Evolutionary conservation across 2,329 filamentous ascomycete species (phyloP).

Genomic region (Aspergillus hortae): DNA sequence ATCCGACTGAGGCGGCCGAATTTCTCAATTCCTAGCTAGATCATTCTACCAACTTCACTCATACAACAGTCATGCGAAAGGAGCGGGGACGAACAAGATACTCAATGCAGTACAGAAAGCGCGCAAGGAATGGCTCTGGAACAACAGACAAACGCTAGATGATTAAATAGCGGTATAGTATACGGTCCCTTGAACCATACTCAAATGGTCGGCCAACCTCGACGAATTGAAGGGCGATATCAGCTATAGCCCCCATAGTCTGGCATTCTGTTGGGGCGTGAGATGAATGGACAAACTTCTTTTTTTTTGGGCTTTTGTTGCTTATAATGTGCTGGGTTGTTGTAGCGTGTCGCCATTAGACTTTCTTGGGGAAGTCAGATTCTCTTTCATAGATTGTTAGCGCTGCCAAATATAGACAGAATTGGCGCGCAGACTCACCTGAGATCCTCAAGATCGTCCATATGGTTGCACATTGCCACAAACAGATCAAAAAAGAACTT

Average conservation of each 20-base stretch:
- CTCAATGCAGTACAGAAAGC: slow-evolving; percentile 8
- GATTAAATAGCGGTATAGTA: slow-evolving; percentile 24
- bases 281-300: not conserved
- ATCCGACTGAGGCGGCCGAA: slow-evolving; percentile 41
- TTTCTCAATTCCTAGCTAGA: slow-evolving; percentile 40
- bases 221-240: slow-evolving; percentile 31
- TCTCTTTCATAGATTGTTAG: not conserved
- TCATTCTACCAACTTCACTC: slow-evolving; percentile 24
- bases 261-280: slow-evolving; percentile 32
- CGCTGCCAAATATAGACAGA: too few relatives aligned
- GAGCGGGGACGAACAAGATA: slow-evolving; percentile 5
- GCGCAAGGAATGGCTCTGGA: slow-evolving; percentile 12
- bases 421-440: slow-evolving; percentile 55
- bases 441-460: slow-evolving; percentile 90
- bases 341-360: not conserved
- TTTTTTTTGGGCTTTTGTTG: not conserved
- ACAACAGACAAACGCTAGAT: slow-evolving; percentile 22
- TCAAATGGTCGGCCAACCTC: slow-evolving; percentile 46
- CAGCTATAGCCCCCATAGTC: slow-evolving; percentile 22
- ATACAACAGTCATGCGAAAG: slow-evolving; percentile 8
- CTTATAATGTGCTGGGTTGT: not conserved
- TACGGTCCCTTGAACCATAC: slow-evolving; percentile 38
- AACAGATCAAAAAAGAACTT: slow-evolving; percentile 98
- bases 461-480: slow-evolving; percentile 96
- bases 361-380: not conserved